Base-by-base conservation (phyloP, 306 rosid species). In the Lathyrus tuberosus region DNA sequence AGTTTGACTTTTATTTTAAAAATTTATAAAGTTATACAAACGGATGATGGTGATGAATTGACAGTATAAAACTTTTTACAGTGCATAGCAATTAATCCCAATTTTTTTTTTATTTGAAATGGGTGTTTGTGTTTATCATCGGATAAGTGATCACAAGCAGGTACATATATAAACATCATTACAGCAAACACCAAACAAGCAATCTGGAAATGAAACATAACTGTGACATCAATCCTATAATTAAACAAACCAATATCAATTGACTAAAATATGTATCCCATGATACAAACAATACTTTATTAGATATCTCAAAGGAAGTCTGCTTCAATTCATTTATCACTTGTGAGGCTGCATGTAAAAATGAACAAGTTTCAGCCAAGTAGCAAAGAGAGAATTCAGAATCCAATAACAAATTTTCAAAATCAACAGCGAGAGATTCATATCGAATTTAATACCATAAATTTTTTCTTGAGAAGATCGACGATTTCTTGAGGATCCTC, bases 401-500 rank as follows among this genome's bases (percentile, higher is more conserved):
- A 63, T 49, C 20, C 18, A 69, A 52, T 17, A 35, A 78, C 41
- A 43, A 65, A 14, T 51, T 48, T 54, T 44, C 63, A 62, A 69
- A 69, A 44, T 30, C 33, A 41, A 9, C 1, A 17, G 22, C 24
- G 26, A 13, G 10, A 47, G 40, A 70, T 46, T 59, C 30, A 33
- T 15, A 13, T 12, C 9, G 30, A 62, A 17, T 38, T 28, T 8
- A 8, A 4, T 83, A 89, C 97, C 96, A 80, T 9, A 42, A 81
- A 77, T 5, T 76, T 81, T 53, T 65, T 79, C 83, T 80, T 89
- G 88, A 64, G 87, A 30, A 0, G 0, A 15, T 71, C 88, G 44
- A 92, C 76, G 6, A 70, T 51, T 73, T 82, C 80, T n/a, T 74
- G 43, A 8, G 92, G 88, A 82, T 86, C 81, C 6, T 47, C 3